Evolutionary conservation across 495 filamentous ascomycete species (phyloP).

Genomic region (Cairneyella variabilis): DNA sequence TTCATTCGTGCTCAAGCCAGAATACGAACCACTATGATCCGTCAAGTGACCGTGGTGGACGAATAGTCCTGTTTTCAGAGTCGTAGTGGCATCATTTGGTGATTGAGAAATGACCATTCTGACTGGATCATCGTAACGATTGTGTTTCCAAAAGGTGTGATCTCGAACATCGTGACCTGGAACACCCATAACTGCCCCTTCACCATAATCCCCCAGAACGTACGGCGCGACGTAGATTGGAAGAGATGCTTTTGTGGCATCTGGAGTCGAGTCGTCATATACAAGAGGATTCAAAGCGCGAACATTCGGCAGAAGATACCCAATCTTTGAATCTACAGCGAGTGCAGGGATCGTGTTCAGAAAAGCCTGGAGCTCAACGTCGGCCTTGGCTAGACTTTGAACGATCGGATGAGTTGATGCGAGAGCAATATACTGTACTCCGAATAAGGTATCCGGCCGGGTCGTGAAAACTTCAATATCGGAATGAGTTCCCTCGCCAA

Average conservation of each 20-base stretch:
- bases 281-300: constrained; percentile 64
- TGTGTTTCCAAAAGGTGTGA: constrained; percentile 72
- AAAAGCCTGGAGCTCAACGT: constrained; percentile 61
- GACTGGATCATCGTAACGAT: constrained; percentile 48
- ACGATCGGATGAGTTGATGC: constrained; percentile 73
- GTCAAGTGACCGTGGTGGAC: constrained; percentile 63
- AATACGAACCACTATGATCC: constrained; percentile 55
- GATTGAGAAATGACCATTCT: constrained; percentile 51
- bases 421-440: constrained; percentile 79
- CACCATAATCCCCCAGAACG: constrained; percentile 84
- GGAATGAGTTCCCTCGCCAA: constrained; percentile 28
- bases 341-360: constrained; percentile 57
- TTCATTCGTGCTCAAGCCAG: constrained; percentile 55
- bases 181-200: constrained; percentile 88
- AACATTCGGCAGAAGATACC: constrained; percentile 60
- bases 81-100: constrained; percentile 38
- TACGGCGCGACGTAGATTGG: constrained; percentile 82
- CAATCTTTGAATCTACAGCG: constrained; percentile 69
- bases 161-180: constrained; percentile 80
- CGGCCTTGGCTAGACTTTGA: constrained; percentile 49
- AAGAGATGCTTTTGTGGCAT: constrained; percentile 47
- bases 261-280: constrained; percentile 47
- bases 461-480: constrained; percentile 77
- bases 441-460: constrained; percentile 77
- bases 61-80: constrained; percentile 42